phyloP scores from a whole-genome alignment of 495 filamentous ascomycete genomes.

The Aspergillus diversus region DNA sequence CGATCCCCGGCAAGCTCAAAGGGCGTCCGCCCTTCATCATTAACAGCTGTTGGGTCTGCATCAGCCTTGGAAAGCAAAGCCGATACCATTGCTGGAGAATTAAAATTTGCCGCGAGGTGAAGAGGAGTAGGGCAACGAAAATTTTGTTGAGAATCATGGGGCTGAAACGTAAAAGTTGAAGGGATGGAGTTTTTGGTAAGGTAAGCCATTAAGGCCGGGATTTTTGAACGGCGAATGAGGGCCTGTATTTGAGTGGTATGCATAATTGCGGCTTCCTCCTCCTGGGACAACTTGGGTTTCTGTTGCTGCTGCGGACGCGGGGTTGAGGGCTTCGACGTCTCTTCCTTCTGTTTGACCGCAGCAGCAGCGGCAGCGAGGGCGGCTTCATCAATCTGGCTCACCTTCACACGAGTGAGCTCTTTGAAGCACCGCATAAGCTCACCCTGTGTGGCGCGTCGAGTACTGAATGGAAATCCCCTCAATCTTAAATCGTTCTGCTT shows the following conservation, averaged over 20 bases:
- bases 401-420: conserved; percentile 87
- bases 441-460: conserved; percentile 88
- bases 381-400: conserved; percentile 70
- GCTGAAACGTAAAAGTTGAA: conserved; percentile 73
- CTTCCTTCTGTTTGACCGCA: conserved; percentile 41
- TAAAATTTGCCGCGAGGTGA: conserved; percentile 81
- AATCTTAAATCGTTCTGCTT: conserved; percentile 81
- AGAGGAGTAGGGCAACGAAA: conserved; percentile 85
- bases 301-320: conserved; percentile 48
- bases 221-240: conserved; percentile 86
- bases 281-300: conserved; percentile 66
- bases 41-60: conserved; percentile 73
- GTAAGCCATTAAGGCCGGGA: conserved; percentile 85
- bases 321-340: conserved; percentile 40
- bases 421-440: conserved; percentile 93
- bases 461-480: conserved; percentile 91
- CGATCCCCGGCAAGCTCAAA: conserved; percentile 90
- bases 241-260: conserved; percentile 88
- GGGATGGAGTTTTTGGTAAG: conserved; percentile 70
- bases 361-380: conserved; percentile 55
- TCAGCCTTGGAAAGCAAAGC: conserved; percentile 76
- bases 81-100: conserved; percentile 70
- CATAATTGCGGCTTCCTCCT: conserved; percentile 76
- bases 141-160: conserved; percentile 66
- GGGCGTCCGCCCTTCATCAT: conserved; percentile 68